Evolutionary conservation across 2,329 filamentous ascomycete genomes (phyloP).

Genomic region (Huntiella savannae): DNA sequence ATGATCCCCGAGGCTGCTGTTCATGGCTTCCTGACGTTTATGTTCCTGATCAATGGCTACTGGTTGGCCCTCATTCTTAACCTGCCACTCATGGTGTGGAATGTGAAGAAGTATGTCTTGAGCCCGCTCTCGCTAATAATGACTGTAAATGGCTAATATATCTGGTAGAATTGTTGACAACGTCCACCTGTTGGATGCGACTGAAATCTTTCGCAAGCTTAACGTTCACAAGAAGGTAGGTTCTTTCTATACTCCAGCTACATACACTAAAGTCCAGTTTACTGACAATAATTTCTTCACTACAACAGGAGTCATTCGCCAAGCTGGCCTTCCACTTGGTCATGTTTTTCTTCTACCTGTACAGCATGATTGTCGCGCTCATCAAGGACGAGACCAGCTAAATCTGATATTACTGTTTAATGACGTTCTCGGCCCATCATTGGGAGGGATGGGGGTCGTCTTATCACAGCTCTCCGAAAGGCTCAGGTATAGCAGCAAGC

Average conservation of each 20-base stretch:
- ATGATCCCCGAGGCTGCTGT: constrained; percentile 97
- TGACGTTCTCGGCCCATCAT: no score
- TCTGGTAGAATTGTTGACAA: constrained; percentile 73
- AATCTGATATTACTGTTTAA: constrained; percentile 15
- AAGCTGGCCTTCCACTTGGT: constrained; percentile 96
- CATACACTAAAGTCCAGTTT: not conserved
- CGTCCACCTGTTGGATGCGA: constrained; percentile 88
- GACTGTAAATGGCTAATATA: constrained; percentile 13
- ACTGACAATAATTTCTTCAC: not conserved
- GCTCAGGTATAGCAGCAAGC: no score
- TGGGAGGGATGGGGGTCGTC: no score
- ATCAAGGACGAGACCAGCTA: constrained; percentile 88
- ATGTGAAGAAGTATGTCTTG: constrained; percentile 78
- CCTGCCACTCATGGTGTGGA: constrained; percentile 78
- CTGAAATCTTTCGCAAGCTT: constrained; percentile 97
- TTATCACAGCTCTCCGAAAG: no score
- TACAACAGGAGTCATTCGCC: constrained; percentile 75
- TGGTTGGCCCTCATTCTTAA: constrained; percentile 89
- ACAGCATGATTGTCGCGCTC: constrained; percentile 94
- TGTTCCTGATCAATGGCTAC: constrained; percentile 98
- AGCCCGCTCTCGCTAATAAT: not conserved
- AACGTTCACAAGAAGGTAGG: constrained; percentile 95
- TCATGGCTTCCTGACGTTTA: constrained; percentile 82
- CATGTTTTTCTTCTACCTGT: constrained; percentile 99
- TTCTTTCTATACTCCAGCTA: not conserved